Evolutionary conservation across 345 rosid species (phyloP).

Genomic region (Microthlaspi erraticum): DNA sequence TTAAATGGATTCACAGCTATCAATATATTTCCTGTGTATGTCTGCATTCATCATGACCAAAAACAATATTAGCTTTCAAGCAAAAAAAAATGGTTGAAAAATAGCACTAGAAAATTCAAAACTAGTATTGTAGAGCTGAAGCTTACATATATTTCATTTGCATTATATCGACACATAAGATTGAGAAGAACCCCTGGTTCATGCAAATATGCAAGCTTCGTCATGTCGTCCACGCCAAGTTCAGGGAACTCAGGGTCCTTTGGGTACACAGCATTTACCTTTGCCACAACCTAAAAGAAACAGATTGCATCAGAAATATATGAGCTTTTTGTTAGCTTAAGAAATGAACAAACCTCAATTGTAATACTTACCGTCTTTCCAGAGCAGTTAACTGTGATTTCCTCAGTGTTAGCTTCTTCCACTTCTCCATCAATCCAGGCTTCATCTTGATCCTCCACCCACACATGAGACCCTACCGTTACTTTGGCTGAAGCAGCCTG

Average conservation of each 20-base stretch:
- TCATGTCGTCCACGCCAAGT: constrained; percentile 95
- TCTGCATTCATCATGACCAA: constrained; percentile 48
- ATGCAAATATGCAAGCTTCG: constrained; percentile 91
- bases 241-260: constrained; percentile 91
- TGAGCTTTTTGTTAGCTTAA: constrained; percentile 14
- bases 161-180: constrained; percentile 72
- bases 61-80: neutral
- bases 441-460: constrained; percentile 84
- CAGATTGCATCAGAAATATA: constrained; percentile 9
- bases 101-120: constrained; percentile 12
- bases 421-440: constrained; percentile 97
- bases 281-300: constrained; percentile 66
- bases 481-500: constrained; percentile 68
- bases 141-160: constrained; percentile 94
- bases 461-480: constrained; percentile 76
- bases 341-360: constrained; percentile 11
- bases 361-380: constrained; percentile 66
- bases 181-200: constrained; percentile 97
- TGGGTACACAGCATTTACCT: constrained; percentile 63
- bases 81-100: constrained; percentile 6
- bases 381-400: constrained; percentile 65
- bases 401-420: constrained; percentile 57
- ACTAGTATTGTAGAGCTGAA: constrained; percentile 1
- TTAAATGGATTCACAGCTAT: constrained; percentile 96
- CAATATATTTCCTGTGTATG: constrained; percentile 96